Evolutionary conservation across 78 protist species (phyloP).

Genomic region (Fonticula alba): DNA sequence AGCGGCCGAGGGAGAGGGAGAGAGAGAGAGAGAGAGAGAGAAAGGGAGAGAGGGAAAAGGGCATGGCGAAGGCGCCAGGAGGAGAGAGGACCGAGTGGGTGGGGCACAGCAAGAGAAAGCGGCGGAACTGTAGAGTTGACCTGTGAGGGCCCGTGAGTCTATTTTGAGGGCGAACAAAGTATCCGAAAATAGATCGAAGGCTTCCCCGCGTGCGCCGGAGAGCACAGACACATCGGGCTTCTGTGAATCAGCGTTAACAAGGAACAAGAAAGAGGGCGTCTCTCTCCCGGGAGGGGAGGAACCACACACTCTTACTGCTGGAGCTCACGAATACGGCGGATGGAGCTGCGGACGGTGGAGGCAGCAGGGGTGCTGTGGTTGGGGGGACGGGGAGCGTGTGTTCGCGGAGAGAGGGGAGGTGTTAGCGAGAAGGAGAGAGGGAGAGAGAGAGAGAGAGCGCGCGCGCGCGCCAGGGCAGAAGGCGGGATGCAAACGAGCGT

Average conservation of each 20-base stretch:
- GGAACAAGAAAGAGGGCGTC: not conserved
- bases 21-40: too few species aligned
- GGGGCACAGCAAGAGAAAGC: too few species aligned
- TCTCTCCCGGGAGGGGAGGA: too few species aligned
- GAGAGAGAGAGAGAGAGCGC: not conserved
- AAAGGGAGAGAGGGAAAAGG: too few species aligned
- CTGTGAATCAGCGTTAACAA: not conserved
- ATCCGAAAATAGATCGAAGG: too few species aligned
- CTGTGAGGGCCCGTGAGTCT: too few species aligned
- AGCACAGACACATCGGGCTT: not conserved
- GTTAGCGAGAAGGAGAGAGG: not conserved
- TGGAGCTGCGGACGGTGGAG: conserved; percentile 71
- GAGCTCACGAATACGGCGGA: conserved; percentile 86
- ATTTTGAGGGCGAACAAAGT: too few species aligned
- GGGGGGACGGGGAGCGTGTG: not conserved
- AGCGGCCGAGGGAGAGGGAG: too few species aligned
- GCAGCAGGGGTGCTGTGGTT: conserved; percentile 67
- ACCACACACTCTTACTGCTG: conserved; percentile 14
- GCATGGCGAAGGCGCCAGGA: too few species aligned
- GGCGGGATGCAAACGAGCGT: not conserved
- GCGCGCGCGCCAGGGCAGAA: not conserved
- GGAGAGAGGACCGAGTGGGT: too few species aligned
- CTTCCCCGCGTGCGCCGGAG: too few species aligned
- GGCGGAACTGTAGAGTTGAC: too few species aligned
- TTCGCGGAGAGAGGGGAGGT: not conserved